phyloP scores from a whole-genome alignment of 179 eudicot genomes.

The Corrigiola litoralis region DNA sequence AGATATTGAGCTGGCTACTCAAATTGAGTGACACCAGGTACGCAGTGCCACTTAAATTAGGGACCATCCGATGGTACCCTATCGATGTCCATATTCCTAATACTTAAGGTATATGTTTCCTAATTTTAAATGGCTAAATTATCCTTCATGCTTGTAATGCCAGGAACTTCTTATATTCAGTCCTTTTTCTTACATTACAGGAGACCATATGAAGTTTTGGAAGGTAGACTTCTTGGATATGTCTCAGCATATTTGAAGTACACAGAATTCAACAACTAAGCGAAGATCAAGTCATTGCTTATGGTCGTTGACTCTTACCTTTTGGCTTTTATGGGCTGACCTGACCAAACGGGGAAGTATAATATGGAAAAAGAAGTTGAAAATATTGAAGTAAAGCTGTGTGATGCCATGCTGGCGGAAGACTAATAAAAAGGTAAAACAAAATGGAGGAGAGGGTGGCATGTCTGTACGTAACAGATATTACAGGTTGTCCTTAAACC shows the following conservation, averaged over 20 bases:
- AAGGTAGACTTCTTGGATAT: slow-evolving; percentile 6
- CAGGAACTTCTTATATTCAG: no score
- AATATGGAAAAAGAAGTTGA: background rate
- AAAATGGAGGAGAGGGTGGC: slow-evolving; percentile 18
- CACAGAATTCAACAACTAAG: background rate
- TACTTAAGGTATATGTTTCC: no score
- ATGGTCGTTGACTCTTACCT: slow-evolving; percentile 7
- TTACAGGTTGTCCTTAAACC: slow-evolving; percentile 30
- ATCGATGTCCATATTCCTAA: no score
- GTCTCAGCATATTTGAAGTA: slow-evolving; percentile 5
- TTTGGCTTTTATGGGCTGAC: slow-evolving; percentile 1
- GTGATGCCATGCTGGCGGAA: slow-evolving; percentile 22
- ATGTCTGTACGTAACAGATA: slow-evolving; percentile 22
- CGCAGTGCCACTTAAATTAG: no score
- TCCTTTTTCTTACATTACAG: no score
- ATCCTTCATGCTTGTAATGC: no score
- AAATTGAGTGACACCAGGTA: no score
- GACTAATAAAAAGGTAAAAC: background rate
- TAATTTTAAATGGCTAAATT: no score
- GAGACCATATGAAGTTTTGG: background rate
- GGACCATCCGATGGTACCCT: no score
- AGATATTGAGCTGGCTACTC: no score
- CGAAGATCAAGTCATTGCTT: background rate
- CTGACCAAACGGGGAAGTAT: background rate
- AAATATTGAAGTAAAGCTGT: background rate